A percentile compares a stretch with the other conserved stretches of the same genome.
Conservation (phyloP, 2,329 filamentous ascomycete species). For the Alternaria longipes region DNA sequence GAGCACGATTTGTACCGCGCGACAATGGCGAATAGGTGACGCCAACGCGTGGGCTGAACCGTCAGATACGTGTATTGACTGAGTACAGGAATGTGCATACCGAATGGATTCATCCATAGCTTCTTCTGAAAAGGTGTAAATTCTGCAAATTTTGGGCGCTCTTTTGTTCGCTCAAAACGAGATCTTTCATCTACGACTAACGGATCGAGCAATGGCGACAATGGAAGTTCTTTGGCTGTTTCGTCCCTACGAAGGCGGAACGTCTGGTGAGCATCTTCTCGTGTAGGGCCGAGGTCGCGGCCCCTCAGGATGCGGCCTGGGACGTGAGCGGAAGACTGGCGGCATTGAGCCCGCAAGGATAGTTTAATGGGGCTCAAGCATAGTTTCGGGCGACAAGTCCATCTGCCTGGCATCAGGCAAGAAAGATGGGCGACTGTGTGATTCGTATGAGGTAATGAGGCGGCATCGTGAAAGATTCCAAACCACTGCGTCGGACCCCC, state of each 20-base stretch:
- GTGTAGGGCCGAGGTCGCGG: slow-evolving; percentile 40
- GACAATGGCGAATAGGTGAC: slow-evolving; percentile 67
- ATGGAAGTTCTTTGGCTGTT: slow-evolving; percentile 50
- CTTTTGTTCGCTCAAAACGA: slow-evolving; percentile 53
- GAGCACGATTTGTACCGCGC: slow-evolving; percentile 58
- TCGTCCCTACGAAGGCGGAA: slow-evolving; percentile 48
- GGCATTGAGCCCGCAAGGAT: slow-evolving; percentile 17
- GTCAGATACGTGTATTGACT: slow-evolving; percentile 9
- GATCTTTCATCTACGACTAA: slow-evolving; percentile 48
- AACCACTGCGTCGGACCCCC: slow-evolving; percentile 25
- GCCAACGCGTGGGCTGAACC: slow-evolving; percentile 68
- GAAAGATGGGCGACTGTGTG: slow-evolving; percentile 4
- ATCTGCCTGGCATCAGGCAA: slow-evolving; percentile 43
- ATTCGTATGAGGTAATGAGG: neutral
- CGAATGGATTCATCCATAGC: slow-evolving; percentile 70
- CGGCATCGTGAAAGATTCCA: slow-evolving; percentile 12
- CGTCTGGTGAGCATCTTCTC: slow-evolving; percentile 44
- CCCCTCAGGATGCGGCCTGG: slow-evolving; percentile 23
- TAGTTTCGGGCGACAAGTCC: slow-evolving; percentile 26
- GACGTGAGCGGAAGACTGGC: slow-evolving; percentile 22
- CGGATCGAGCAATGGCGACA: slow-evolving; percentile 61
- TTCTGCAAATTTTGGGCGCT: slow-evolving; percentile 52
- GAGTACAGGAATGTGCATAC: slow-evolving; percentile 50
- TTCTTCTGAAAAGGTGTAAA: slow-evolving; percentile 65
- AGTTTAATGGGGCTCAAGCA: slow-evolving; percentile 27